These are phyloP conservation scores for Fusarium napiforme DNA, from an alignment of 2,329 filamentous ascomycete species.

Conservation along the genomic window DNA sequence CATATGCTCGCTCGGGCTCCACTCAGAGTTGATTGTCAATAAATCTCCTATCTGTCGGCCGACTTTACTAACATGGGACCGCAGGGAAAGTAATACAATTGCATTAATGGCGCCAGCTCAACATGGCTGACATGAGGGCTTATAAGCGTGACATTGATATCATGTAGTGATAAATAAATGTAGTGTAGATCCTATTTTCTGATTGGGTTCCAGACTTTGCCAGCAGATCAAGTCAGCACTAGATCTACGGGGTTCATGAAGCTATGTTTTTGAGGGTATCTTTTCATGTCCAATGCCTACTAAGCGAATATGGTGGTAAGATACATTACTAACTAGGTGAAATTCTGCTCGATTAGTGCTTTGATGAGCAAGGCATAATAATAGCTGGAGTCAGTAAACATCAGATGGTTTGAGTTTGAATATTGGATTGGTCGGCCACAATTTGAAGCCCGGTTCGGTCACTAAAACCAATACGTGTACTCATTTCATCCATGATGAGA, in stretches of 20 bases:
- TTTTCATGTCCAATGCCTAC: background rate
- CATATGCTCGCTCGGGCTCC: background rate
- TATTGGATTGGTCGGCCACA: background rate
- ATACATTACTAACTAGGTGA: background rate
- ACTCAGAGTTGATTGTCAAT: background rate
- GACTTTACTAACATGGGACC: background rate
- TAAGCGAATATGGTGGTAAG: background rate
- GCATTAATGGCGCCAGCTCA: background rate
- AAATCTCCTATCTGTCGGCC: background rate
- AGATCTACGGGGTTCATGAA: background rate
- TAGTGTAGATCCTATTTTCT: background rate
- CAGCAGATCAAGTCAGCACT: constrained; percentile 10
- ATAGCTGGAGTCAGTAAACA: background rate
- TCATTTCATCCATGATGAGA: background rate
- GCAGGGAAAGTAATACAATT: background rate
- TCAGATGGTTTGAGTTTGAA: background rate
- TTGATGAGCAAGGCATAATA: background rate
- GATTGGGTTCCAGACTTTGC: background rate
- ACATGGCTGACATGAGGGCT: constrained; percentile 2
- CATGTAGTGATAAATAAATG: background rate
- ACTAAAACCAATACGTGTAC: constrained; percentile 25
- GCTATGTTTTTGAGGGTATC: background rate
- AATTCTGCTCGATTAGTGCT: background rate
- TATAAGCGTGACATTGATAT: background rate
- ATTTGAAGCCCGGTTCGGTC: background rate